Percentiles rank a stretch among this genome's conserved stretches.
Evolutionary conservation across 306 rosid genomes (phyloP).

Genomic region (Citrullus colocynthis): DNA sequence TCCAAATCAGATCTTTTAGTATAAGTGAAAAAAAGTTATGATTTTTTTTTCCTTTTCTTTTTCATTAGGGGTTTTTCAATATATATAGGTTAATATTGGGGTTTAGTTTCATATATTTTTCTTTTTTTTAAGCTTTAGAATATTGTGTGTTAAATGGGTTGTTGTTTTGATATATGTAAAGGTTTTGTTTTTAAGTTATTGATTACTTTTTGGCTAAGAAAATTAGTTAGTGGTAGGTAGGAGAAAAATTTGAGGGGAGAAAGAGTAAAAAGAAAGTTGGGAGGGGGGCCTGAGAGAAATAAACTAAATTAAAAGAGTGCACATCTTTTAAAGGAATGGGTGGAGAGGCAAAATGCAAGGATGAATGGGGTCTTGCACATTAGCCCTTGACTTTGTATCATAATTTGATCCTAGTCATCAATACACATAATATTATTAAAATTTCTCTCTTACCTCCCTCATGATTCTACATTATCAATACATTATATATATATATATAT

Average conservation of each 20-base stretch:
- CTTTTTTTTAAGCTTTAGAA: neutral
- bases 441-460: neutral
- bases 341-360: neutral
- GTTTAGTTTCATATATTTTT: neutral
- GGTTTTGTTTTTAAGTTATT: neutral
- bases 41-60: neutral
- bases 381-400: neutral
- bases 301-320: neutral
- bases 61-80: neutral
- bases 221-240: neutral
- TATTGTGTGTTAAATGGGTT: conserved; percentile 1
- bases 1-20: neutral
- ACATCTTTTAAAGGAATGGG: neutral
- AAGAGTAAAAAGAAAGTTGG: neutral
- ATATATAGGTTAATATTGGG: neutral
- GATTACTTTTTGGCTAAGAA: neutral
- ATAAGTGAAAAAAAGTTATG: neutral
- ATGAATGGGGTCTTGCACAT: neutral
- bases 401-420: neutral
- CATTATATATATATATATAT: neutral
- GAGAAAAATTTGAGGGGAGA: neutral
- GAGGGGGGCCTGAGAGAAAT: neutral
- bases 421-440: neutral
- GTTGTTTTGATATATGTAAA: conserved; percentile 4
- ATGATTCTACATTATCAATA: neutral